Evolutionary conservation across 768 basidiomycete species (phyloP).

Genomic region (Exsudoporus frostii): DNA sequence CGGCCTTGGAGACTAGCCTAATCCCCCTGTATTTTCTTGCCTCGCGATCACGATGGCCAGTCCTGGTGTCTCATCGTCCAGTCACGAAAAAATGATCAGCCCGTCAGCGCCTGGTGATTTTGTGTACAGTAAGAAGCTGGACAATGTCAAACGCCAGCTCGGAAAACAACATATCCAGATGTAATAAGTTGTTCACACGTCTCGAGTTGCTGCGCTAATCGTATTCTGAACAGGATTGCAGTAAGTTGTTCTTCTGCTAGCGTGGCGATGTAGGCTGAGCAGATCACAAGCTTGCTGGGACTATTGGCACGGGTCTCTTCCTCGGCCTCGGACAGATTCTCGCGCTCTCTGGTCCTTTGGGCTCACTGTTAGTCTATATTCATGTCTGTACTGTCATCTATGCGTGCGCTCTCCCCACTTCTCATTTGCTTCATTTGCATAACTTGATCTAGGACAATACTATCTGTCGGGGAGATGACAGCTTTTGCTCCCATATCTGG

Average conservation of each 20-base stretch:
- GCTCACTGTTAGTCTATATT: slow-evolving; percentile 27
- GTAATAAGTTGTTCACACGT: slow-evolving; percentile 1
- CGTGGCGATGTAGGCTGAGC: not conserved
- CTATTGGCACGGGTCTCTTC: slow-evolving; percentile 32
- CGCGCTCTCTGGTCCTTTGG: slow-evolving; percentile 25
- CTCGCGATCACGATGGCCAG: not conserved
- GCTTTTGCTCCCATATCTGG: slow-evolving; percentile 29
- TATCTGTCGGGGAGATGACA: slow-evolving; percentile 31
- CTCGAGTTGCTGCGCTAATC: not conserved
- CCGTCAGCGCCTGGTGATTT: slow-evolving; percentile 4
- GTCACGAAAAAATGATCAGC: not conserved
- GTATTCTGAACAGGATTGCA: slow-evolving; percentile 13
- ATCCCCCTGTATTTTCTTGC: not conserved
- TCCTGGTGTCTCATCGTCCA: not conserved
- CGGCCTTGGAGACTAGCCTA: not conserved
- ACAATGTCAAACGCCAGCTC: slow-evolving; percentile 19
- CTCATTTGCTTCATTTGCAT: not conserved
- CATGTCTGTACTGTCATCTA: slow-evolving; percentile 29
- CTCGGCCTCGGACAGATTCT: slow-evolving; percentile 31
- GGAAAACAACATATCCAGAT: slow-evolving; percentile 22
- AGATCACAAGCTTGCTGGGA: slow-evolving; percentile 24
- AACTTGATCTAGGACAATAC: slow-evolving; percentile 22
- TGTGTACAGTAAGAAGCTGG: slow-evolving; percentile 11
- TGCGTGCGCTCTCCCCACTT: slow-evolving; percentile 16
- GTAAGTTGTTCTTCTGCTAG: slow-evolving; percentile 7